Evolutionary conservation across 257 asterid species (phyloP), one percentile per base, ranked within the genome.

Genomic region (Salvia rosmarinus): DNA sequence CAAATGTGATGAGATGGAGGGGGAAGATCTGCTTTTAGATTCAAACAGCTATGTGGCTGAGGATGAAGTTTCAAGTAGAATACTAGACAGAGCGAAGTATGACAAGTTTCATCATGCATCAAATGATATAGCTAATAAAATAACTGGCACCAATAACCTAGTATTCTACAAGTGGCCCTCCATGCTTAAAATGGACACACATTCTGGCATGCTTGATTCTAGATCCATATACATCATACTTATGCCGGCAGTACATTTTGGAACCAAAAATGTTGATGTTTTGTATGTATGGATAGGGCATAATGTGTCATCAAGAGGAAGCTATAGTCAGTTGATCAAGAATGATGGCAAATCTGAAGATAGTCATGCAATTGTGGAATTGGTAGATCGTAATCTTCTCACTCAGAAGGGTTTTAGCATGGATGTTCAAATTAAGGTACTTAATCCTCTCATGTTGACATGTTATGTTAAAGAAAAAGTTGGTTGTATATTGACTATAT

Each of bases 121-220:
- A 32, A 25, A 58, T 70, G 80, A 70, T 58, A 32, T 57, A 63
- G 49, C 71, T 20, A 58, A 71, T 65, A 68, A 44, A 64, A 19
- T 71, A 23, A 73, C 72, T 20, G 80, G 55, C 50, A 35, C 71
- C 43, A 56, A 75, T 84, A 72, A 70, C 70, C 28, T 76, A 44
- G 78, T 73, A 51, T 52, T 86, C 56, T 79, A 84, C 68, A 78
- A 76, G 62, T 82, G 95, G 83, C 89, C 87, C 71, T 82, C 85
- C 9, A 72, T 82, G 86, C 65, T 47, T 55, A 76, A 78, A 76
- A 21, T 84, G 64, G 82, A 78, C 50, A 71, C 60, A 66, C 67
- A 60, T 56, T 64, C 44, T 42, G 78, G 75, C 74, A 20, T 61
- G 70, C 80, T 80, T 50, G 84, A 84, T 82, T 83, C 88, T 6